A percentile compares a stretch with the other conserved stretches of the same genome.
These are phyloP conservation scores for Hanseniaspora meyeri DNA, from an alignment of 805 yeast species.

Conservation along the genomic window DNA sequence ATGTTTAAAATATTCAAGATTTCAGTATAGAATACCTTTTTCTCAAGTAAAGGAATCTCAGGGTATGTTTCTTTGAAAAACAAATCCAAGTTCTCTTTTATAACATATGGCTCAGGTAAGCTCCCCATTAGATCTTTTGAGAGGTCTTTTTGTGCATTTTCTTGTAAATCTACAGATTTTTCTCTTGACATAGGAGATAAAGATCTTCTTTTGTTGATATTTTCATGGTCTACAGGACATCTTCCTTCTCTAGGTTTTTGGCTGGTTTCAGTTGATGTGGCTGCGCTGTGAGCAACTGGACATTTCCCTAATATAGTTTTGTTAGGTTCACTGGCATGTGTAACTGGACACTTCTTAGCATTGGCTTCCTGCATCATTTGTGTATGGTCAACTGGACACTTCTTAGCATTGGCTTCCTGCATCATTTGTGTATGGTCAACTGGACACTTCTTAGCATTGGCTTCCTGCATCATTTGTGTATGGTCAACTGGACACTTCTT, in stretches of 20 bases:
- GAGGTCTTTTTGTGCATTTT: constrained; percentile 16
- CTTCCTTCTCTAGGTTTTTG: background rate
- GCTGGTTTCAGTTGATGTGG: background rate
- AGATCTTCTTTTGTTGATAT: background rate
- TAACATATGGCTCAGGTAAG: constrained; percentile 43
- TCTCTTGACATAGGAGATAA: background rate
- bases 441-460: constrained; percentile 19
- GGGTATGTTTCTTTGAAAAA: constrained; percentile 51
- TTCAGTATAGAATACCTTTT: constrained; percentile 29
- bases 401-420: background rate
- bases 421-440: constrained; percentile 17
- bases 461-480: background rate
- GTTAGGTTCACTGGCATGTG: background rate
- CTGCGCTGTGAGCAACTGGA: constrained; percentile 18
- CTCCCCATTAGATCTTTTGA: constrained; percentile 27
- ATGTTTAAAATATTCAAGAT: constrained; percentile 21
- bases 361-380: too few relatives aligned
- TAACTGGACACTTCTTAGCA: constrained; percentile 21
- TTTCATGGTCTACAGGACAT: constrained; percentile 6
- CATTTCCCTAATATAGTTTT: constrained; percentile 20
- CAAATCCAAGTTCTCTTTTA: constrained; percentile 46
- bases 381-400: background rate
- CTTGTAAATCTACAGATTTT: background rate
- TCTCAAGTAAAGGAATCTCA: constrained; percentile 57
- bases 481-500: constrained; percentile 24